phyloP scores from a whole-genome alignment of 495 filamentous ascomycete species.

The Hypoxylon rickii region DNA sequence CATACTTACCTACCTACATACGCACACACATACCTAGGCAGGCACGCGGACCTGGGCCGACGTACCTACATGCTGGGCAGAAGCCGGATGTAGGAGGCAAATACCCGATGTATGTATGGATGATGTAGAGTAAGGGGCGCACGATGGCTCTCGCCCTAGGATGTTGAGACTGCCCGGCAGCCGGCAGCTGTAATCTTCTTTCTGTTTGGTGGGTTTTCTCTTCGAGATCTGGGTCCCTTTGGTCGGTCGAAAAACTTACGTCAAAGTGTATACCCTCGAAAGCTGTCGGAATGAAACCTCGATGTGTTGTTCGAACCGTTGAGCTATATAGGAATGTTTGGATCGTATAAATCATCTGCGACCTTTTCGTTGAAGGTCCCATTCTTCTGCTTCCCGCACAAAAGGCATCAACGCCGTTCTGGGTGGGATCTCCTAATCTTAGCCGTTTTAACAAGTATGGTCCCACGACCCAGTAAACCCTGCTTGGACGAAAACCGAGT shows the following conservation, averaged over 20 bases:
- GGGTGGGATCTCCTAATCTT: slow-evolving; percentile 16
- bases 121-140: slow-evolving; percentile 3
- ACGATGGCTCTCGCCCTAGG: background rate
- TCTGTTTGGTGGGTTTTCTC: slow-evolving; percentile 7
- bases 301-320: background rate
- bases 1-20: slow-evolving; percentile 3
- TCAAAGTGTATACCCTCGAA: slow-evolving; percentile 2
- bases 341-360: background rate
- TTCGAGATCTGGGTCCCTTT: background rate
- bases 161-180: slow-evolving; percentile 2
- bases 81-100: slow-evolving; percentile 13
- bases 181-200: slow-evolving; percentile 9
- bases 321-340: slow-evolving; percentile 1
- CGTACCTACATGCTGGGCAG: slow-evolving; percentile 10
- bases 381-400: slow-evolving; percentile 13
- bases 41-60: background rate
- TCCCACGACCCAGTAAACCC: slow-evolving; percentile 16
- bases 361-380: background rate
- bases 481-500: slow-evolving; percentile 18
- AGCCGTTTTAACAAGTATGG: slow-evolving; percentile 13
- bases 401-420: slow-evolving; percentile 6
- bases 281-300: slow-evolving; percentile 8
- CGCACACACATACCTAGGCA: background rate
- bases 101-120: slow-evolving; percentile 14
- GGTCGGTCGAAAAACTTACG: slow-evolving; percentile 2